Percentiles rank a stretch among this genome's conserved stretches.
phyloP scores from a whole-genome alignment of 805 yeast species.

The Starmerella geochares region DNA sequence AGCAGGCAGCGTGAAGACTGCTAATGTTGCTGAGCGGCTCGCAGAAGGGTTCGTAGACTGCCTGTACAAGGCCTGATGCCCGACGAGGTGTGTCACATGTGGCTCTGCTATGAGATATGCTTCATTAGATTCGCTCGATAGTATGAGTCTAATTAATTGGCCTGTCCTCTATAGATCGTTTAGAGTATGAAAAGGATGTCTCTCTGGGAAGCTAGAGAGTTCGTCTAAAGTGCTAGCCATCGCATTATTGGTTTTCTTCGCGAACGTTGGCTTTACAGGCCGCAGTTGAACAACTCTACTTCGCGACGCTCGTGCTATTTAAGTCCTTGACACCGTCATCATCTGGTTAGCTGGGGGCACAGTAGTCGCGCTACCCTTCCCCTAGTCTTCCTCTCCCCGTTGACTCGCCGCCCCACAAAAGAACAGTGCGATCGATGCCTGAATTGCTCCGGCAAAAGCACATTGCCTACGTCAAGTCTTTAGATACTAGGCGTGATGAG shows the following conservation, averaged over 20 bases:
- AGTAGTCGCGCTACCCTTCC: no score
- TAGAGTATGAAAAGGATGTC: not conserved
- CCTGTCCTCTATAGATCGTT: no score
- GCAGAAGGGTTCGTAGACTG: conserved; percentile 76
- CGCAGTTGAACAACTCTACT: no score
- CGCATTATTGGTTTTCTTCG: no score
- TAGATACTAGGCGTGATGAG: conserved; percentile 48
- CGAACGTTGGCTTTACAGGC: no score
- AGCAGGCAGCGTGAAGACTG: conserved; percentile 79
- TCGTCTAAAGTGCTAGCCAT: no score
- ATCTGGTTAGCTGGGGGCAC: no score
- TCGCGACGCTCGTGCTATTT: no score
- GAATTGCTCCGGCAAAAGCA: conserved; percentile 40
- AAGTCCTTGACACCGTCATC: no score
- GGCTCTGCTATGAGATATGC: no score
- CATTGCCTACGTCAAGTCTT: conserved; percentile 43
- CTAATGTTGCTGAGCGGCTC: conserved; percentile 70
- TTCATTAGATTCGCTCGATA: not conserved
- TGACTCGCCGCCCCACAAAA: not conserved
- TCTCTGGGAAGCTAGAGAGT: no score
- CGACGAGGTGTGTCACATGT: no score
- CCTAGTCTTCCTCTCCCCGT: not conserved
- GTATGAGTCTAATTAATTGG: not conserved
- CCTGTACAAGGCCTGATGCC: conserved; percentile 51
- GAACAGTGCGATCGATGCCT: not conserved